Base-by-base conservation (phyloP, 2,329 filamentous ascomycete genomes). In the Gyromitra esculenta region DNA sequence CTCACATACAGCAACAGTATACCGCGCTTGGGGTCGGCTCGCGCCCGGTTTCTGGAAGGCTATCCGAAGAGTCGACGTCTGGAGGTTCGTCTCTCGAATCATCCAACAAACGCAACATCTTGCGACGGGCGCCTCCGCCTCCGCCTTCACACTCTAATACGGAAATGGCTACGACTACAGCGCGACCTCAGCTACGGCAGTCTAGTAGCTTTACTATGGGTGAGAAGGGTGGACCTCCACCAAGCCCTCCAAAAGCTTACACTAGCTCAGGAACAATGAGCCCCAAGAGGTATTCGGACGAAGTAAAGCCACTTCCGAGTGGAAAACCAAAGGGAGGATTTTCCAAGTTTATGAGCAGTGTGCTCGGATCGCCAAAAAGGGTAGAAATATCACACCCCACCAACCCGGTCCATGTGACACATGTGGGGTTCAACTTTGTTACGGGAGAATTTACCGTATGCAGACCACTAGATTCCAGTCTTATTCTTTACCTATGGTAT, bases 381-480 rank as follows among this genome's bases (percentile, higher is more conserved):
- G 93, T 96, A 60, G 90, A 95, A 84, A 99, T 99, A 81, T 98
- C 96, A n/a, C 93, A 94, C 48, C 96, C 96, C 70, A 94, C 97
- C 84, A 98, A 99, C 82, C 96, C 96, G 63, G 94, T 98, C 76
- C 96, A 98, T 85, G 93, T 99, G 81, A 98, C 95, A 73, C 96
- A 99, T 84, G 96, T 99, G 80, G 95, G 95, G 81, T 97, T 97
- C 83, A 95, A 99, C 84, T 97, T 96, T 85, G 89, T 92, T 81
- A 98, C 96, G 2, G 96, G 96, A 80, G 93, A 97, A 85, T 99
- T 97, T 84, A 98, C 95, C 74, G 94, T 97, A 87, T 82, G 91
- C 88, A 77, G 69, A 65, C 70, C 75, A 68, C 39, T 65, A 73
- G 71, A 50, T 50, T 68, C 70, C 52, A 63, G 64, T 73, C 59